Percentiles rank a stretch among this genome's conserved stretches.
These are phyloP conservation scores for barley (Hordeum vulgare) DNA, from an alignment of 176 grass and related monocot species.

Conservation along the genomic window DNA sequence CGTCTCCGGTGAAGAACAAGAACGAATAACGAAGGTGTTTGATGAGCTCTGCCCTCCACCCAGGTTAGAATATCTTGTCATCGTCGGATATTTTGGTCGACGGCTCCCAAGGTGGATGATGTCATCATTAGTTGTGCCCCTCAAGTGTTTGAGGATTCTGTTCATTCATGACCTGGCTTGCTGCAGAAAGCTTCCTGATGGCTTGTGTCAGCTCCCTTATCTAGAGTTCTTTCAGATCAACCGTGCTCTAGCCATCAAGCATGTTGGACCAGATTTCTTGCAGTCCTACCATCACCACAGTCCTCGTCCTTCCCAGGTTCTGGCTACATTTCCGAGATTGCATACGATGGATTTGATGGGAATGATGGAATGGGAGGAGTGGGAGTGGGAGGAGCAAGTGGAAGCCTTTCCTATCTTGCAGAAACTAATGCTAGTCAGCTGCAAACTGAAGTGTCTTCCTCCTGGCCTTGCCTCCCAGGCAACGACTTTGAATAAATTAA, in stretches of 20 bases:
- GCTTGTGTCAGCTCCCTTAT: constrained; percentile 5
- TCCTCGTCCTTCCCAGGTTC: not conserved
- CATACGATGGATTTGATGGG: rapidly evolving
- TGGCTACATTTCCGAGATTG: not conserved
- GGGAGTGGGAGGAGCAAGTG: not conserved
- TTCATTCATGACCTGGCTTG: not conserved
- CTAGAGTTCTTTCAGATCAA: not conserved
- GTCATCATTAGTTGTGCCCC: not conserved
- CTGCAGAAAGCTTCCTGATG: not conserved
- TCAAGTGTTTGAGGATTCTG: not conserved
- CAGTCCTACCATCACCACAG: not conserved
- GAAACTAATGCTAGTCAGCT: rapidly evolving
- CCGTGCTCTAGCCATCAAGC: not conserved
- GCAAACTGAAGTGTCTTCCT: not conserved
- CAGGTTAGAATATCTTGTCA: not conserved
- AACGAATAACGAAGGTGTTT: not conserved
- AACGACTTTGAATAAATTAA: not conserved
- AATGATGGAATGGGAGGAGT: not conserved
- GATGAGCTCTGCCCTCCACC: constrained; percentile 13
- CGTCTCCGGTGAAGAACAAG: not conserved
- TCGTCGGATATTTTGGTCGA: not conserved
- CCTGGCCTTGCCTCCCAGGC: not conserved
- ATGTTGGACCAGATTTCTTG: not conserved
- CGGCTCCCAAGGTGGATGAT: constrained; percentile 1
- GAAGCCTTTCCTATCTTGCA: not conserved